Base-by-base conservation (phyloP, 805 yeast genomes). In the Yamadazyma laniorum region DNA sequence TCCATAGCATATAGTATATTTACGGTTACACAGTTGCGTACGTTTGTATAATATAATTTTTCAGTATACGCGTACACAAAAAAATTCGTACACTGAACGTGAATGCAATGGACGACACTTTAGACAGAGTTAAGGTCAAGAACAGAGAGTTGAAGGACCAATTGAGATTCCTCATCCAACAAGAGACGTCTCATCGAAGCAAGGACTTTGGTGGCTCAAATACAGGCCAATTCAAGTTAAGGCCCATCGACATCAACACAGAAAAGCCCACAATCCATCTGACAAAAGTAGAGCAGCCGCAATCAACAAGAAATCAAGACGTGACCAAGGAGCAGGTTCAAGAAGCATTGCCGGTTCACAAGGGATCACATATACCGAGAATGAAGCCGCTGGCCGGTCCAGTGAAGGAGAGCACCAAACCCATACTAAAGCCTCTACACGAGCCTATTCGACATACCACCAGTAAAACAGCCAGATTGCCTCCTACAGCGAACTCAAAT, bases 71-170 rank as follows among this genome's bases (percentile, higher is more conserved):
- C n/a, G n/a, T n/a, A n/a, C n/a, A 26, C 13, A 26, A 26, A 26
- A 26, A 26, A 26, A 26, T 26, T 6, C 29, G 12, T n/a, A 7
- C 29, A 26, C 29, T 7, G 25, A 21, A 6, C 23, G 9, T 9
- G 9, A 21, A 27, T 18, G 21, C 5, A 27, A 36, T 40, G 37
- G 52, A 39, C 16, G 50, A 46, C 36, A 46, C 50, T 3, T 31
- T 46, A 17, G 40, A 40, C 14, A 35, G 45, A 32, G 27, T 46
- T 17, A 31, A 38, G 35, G 32, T 22, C 15, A 38, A 36, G 35
- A 46, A 46, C 35, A 23, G 31, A 13, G 37, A 41, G 28, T 26
- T 46, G 26, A 43, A 40, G 41, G 36, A 33, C 12, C 40, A 43
- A 19, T 37, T 46, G 32, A 29, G 36, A 30, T 7, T 9, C 6